Percentiles rank a stretch among this genome's conserved stretches.
These are phyloP conservation scores for Thamnidium elegans DNA, from an alignment of 192 early-diverging fungal species.

Conservation along the genomic window DNA sequence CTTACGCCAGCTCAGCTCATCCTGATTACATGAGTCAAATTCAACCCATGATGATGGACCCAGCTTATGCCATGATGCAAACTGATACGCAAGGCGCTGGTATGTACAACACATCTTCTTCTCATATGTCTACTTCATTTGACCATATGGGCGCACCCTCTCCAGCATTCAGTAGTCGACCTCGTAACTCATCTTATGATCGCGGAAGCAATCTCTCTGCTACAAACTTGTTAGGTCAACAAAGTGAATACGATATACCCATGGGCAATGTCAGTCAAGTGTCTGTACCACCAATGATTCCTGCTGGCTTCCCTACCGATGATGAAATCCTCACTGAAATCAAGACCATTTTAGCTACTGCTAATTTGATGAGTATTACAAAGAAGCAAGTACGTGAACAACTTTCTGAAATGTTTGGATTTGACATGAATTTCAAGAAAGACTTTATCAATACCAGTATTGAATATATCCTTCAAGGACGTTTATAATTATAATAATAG, in stretches of 20 bases:
- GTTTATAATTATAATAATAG: conserved; percentile 22
- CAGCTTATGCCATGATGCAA: background rate
- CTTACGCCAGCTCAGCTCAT: background rate
- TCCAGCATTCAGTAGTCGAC: background rate
- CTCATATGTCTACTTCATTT: background rate
- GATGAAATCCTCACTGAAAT: conserved; percentile 64
- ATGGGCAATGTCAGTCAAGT: conserved; percentile 19
- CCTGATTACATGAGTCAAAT: background rate
- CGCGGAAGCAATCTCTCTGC: background rate
- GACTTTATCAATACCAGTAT: conserved; percentile 88
- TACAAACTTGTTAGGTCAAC: background rate
- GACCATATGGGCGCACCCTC: background rate
- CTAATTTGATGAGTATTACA: conserved; percentile 94
- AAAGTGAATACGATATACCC: conserved; percentile 25
- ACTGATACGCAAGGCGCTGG: background rate
- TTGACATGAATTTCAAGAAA: conserved; percentile 81
- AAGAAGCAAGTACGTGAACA: conserved; percentile 98
- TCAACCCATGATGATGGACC: conserved; percentile 1
- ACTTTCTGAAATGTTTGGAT: conserved; percentile 71
- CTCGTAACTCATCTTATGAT: background rate
- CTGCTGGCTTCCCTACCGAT: conserved; percentile 52
- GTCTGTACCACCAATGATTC: conserved; percentile 6
- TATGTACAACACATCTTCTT: background rate
- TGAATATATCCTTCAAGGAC: conserved; percentile 54
- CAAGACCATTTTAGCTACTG: conserved; percentile 74